phyloP scores from a whole-genome alignment of 352 stramenopile genomes.

The Globisporangium parvum region DNA sequence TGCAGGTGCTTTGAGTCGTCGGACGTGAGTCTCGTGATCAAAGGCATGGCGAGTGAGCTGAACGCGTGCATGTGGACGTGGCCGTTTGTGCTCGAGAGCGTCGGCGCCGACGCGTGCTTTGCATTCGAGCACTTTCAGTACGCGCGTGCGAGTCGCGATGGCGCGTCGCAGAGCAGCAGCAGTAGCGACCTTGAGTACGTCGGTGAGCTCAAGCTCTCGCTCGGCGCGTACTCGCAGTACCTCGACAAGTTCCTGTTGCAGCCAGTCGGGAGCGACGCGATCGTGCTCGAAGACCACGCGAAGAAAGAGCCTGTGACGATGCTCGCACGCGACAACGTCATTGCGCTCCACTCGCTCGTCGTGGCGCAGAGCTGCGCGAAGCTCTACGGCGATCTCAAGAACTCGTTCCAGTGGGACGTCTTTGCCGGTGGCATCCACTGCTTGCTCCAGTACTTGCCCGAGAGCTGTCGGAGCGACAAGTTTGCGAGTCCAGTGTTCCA shows the following conservation, averaged over 20 bases:
- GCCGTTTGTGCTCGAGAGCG: slow-evolving; percentile 78
- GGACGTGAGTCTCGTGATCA: slow-evolving; percentile 73
- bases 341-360: slow-evolving; percentile 62
- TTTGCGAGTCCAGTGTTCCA: slow-evolving; percentile 68
- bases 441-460: slow-evolving; percentile 72
- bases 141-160: slow-evolving; percentile 30
- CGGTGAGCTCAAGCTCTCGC: slow-evolving; percentile 58
- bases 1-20: slow-evolving; percentile 63
- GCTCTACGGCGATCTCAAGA: slow-evolving; percentile 74
- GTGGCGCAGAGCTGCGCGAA: slow-evolving; percentile 65
- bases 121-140: slow-evolving; percentile 79
- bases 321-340: slow-evolving; percentile 64
- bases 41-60: slow-evolving; percentile 73
- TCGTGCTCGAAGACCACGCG: slow-evolving; percentile 59
- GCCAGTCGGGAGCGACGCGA: slow-evolving; percentile 42
- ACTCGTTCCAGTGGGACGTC: slow-evolving; percentile 80
- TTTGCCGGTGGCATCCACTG: slow-evolving; percentile 81
- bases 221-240: slow-evolving; percentile 72
- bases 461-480: slow-evolving; percentile 49
- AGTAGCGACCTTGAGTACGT: slow-evolving; percentile 43
- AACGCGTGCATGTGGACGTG: slow-evolving; percentile 81
- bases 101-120: slow-evolving; percentile 59
- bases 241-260: slow-evolving; percentile 68
- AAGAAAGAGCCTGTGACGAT: slow-evolving; percentile 69
- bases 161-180: slow-evolving; percentile 24